Evolutionary conservation across 371 early-diverging fungal species (phyloP), one percentile per base, ranked within the genome.

Genomic region (Basidiobolus meristosporus): DNA sequence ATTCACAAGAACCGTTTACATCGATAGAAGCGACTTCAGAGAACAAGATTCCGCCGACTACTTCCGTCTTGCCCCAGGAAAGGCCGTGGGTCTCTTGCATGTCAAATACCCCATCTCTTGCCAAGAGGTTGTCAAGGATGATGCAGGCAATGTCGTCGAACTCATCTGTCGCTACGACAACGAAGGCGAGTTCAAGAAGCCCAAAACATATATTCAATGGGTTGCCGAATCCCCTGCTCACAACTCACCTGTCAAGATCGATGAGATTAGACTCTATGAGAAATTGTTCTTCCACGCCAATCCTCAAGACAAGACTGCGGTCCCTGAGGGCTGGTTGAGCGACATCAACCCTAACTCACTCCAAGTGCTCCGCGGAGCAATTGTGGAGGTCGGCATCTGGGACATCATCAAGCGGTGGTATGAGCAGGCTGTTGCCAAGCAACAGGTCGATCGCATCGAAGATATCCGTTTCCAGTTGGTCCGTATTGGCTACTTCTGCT

Each of bases 201-300:
- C 98, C 44, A 95, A 91, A 76, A 84, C 98, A 0, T 95, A 78
- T 60, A 96, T 98, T 60, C 98, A 99, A 55, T 99, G 99, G 99
- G 71, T 99, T 14, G 86, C 84, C 18, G 76, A 86, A 44, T 75
- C 81, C 11, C 68, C 81, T 21, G 60, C 68, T 47, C 77, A 73
- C 47, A 63, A 71, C 22, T 89, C 90, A 3, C 90, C 95, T 19
- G 82, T 90, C 26, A 52, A 58, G 19, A 50, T 88, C 32, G 72
- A 78, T 41, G 87, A 93, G 57, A 63, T 90, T 20, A 68, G 92
- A 38, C 54, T 89, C 33, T 95, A 89, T 63, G 65, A 70, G 19
- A 65, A 74, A 35, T 70, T 99, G 6, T 99, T 98, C 64, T 64
- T 68, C 44, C 95, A 87, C 57, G 65, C 70, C 50, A 89, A 90